phyloP scores from a whole-genome alignment of 1,139 yeast genomes.

The Hansenula sp. region DNA sequence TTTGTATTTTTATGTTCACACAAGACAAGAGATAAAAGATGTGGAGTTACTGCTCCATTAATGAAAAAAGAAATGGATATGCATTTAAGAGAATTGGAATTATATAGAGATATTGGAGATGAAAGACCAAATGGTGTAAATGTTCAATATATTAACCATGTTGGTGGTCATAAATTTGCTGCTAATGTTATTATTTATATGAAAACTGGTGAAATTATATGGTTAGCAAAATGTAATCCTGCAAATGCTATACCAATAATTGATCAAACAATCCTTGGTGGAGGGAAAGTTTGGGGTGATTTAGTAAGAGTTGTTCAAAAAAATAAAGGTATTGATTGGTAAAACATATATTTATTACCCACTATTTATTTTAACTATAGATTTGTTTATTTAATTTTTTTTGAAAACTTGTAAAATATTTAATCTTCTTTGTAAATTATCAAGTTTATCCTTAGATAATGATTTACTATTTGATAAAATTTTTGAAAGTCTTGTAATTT shows the following conservation, averaged over 20 bases:
- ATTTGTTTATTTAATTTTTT: background rate
- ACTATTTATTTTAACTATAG: background rate
- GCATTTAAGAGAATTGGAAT: slow-evolving; percentile 64
- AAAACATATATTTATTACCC: slow-evolving; percentile 7
- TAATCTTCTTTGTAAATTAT: slow-evolving; percentile 42
- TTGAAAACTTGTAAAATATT: slow-evolving; percentile 41
- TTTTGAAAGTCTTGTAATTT: slow-evolving; percentile 44
- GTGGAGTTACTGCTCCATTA: slow-evolving; percentile 94
- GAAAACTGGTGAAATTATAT: slow-evolving; percentile 68
- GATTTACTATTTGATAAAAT: slow-evolving; percentile 38
- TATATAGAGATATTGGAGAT: slow-evolving; percentile 73
- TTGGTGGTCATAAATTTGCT: slow-evolving; percentile 93
- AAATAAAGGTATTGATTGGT: slow-evolving; percentile 54
- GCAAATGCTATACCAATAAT: slow-evolving; percentile 68
- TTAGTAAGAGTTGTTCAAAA: slow-evolving; percentile 60
- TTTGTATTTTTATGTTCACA: slow-evolving; percentile 84
- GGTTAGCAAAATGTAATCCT: slow-evolving; percentile 88
- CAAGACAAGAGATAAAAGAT: slow-evolving; percentile 82
- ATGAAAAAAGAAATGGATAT: slow-evolving; percentile 75
- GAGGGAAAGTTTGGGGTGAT: slow-evolving; percentile 71
- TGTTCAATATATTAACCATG: slow-evolving; percentile 72
- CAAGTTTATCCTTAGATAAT: slow-evolving; percentile 33
- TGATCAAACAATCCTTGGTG: slow-evolving; percentile 62
- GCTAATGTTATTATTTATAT: slow-evolving; percentile 82
- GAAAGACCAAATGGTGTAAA: slow-evolving; percentile 68